phyloP scores from a whole-genome alignment of 2,329 filamentous ascomycete species.

The Plectosphaerella sp. region DNA sequence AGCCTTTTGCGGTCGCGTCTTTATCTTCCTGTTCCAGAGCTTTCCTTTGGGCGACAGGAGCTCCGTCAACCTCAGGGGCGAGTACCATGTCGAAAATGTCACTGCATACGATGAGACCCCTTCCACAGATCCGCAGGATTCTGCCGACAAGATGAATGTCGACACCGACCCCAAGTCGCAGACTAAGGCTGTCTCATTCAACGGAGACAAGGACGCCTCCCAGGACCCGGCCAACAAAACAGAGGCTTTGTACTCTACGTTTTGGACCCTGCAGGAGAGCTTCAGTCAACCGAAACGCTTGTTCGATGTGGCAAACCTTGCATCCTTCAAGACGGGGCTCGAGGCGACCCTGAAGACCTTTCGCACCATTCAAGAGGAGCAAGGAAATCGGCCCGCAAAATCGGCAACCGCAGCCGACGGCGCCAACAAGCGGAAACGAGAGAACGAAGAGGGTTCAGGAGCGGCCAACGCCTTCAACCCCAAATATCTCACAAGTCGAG shows the following conservation, averaged over 20 bases:
- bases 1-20: constrained; percentile 93
- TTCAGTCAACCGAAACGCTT: constrained; percentile 87
- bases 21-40: constrained; percentile 98
- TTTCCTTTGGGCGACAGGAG: constrained; percentile 96
- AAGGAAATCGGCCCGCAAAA: constrained; percentile 43
- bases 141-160: constrained; percentile 60
- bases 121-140: constrained; percentile 17
- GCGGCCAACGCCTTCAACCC: constrained; percentile 81
- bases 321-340: constrained; percentile 75
- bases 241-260: constrained; percentile 78
- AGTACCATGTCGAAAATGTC: constrained; percentile 93
- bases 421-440: constrained; percentile 67
- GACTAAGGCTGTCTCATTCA: constrained; percentile 39
- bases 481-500: constrained; percentile 95
- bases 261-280: constrained; percentile 88
- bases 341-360: constrained; percentile 60
- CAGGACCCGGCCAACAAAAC: constrained; percentile 55
- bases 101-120: constrained; percentile 70
- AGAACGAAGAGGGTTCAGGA: constrained; percentile 45
- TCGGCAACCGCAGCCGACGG: constrained; percentile 58
- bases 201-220: constrained; percentile 33
- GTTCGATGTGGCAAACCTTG: constrained; percentile 68
- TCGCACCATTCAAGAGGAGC: constrained; percentile 44
- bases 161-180: constrained; percentile 40
- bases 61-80: constrained; percentile 91